These are phyloP conservation scores for Chrysosporium keratinophilum DNA, from an alignment of 2,329 filamentous ascomycete genomes.

Conservation along the genomic window DNA sequence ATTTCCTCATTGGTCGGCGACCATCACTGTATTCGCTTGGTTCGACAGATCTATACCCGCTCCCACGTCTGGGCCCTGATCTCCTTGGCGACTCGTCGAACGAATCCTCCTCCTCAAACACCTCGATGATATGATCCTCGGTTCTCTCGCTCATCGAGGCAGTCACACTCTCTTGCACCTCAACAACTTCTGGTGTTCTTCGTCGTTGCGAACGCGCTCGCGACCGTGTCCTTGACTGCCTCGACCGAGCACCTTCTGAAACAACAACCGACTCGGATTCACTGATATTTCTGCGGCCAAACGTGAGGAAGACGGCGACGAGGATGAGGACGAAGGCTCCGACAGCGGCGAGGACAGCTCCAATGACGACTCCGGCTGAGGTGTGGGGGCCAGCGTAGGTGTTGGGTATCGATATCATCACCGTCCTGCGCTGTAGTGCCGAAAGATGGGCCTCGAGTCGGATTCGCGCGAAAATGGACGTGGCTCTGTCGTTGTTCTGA, in stretches of 20 bases:
- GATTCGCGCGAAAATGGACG: background rate
- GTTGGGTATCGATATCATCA: conserved; percentile 46
- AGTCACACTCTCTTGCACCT: background rate
- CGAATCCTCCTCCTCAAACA: conserved; percentile 36
- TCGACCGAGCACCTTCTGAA: conserved; percentile 1
- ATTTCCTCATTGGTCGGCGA: conserved; percentile 16
- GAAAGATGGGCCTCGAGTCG: background rate
- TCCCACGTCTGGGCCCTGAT: conserved; percentile 25
- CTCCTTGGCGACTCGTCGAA: conserved; percentile 25
- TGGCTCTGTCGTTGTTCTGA: background rate
- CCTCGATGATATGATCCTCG: conserved; percentile 10
- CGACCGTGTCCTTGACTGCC: background rate
- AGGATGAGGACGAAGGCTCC: conserved; percentile 46
- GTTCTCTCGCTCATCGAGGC: conserved; percentile 8
- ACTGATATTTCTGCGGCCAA: conserved; percentile 32
- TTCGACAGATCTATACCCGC: conserved; percentile 43
- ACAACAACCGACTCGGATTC: background rate
- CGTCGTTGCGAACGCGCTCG: background rate
- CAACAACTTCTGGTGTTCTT: conserved; percentile 2
- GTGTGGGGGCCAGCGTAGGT: conserved; percentile 48
- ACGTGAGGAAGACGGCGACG: conserved; percentile 43
- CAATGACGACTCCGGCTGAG: conserved; percentile 50
- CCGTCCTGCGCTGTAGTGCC: conserved; percentile 17
- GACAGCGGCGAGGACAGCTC: conserved; percentile 44
- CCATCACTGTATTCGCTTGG: conserved; percentile 32